These are phyloP conservation scores for Plectranthus barbatus DNA, from an alignment of 257 asterid species.

Conservation along the genomic window DNA sequence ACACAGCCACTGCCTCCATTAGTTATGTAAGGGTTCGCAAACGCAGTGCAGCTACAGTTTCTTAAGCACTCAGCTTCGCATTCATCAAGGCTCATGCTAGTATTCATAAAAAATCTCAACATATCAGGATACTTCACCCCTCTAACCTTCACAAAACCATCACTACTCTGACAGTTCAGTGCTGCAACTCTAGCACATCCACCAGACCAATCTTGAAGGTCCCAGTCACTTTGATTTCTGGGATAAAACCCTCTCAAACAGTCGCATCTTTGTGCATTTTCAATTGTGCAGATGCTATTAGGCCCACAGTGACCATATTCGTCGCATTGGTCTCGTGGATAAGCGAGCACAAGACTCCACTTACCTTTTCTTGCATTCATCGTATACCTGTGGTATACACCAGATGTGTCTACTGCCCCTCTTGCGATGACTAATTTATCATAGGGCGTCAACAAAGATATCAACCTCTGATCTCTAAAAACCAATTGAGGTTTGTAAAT, in stretches of 20 bases:
- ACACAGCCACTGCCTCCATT: not conserved
- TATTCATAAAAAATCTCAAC: not conserved
- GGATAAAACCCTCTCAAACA: constrained; percentile 25
- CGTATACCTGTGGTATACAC: not conserved
- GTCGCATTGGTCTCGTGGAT: constrained; percentile 9
- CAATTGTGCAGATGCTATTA: constrained; percentile 16
- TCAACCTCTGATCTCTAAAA: not conserved
- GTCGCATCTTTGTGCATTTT: constrained; percentile 1
- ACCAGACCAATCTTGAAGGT: not conserved
- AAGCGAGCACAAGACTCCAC: not conserved
- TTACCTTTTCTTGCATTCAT: constrained; percentile 11
- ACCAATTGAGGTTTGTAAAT: not conserved
- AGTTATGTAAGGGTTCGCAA: not conserved
- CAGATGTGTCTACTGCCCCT: not conserved
- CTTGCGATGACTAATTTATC: not conserved
- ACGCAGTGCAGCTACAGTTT: not conserved
- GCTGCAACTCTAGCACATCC: not conserved
- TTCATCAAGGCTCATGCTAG: not conserved
- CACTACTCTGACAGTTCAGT: not conserved
- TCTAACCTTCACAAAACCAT: not conserved
- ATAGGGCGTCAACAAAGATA: not conserved
- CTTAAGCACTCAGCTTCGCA: not conserved
- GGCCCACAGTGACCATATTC: constrained; percentile 28
- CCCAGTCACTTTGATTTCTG: constrained; percentile 5
- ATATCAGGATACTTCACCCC: constrained; percentile 6